A percentile compares a stretch with the other conserved stretches of the same genome.
Conservation (phyloP, 2,329 filamentous ascomycete species). For the Alternaria gaisen region DNA sequence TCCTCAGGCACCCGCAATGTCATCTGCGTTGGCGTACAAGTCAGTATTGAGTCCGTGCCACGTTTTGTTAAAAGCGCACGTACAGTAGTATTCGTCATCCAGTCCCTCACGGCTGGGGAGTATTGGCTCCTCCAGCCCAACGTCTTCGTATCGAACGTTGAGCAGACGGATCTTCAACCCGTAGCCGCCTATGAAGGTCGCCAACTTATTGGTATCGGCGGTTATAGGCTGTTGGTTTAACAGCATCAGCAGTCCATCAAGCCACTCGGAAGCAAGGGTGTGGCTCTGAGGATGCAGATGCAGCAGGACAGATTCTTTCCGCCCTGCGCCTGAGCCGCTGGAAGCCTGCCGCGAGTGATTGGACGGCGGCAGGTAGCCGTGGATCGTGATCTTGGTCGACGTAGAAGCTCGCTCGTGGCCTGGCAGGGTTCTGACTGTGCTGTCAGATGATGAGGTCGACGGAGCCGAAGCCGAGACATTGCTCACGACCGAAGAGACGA, state of each 20-base stretch:
- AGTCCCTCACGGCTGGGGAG: conserved; percentile 85
- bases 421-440: conserved; percentile 55
- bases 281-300: conserved; percentile 84
- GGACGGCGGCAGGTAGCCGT: conserved; percentile 68
- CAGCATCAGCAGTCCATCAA: conserved; percentile 94
- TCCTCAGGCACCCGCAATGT: conserved; percentile 17
- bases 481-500: conserved; percentile 91
- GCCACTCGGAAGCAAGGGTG: conserved; percentile 90
- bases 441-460: conserved; percentile 59
- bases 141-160: conserved; percentile 89
- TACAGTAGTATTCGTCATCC: conserved; percentile 94
- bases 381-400: conserved; percentile 90
- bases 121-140: conserved; percentile 71
- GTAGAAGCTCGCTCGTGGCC: conserved; percentile 45
- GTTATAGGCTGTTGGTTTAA: conserved; percentile 96
- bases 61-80: conserved; percentile 50
- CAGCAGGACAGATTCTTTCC: conserved; percentile 76
- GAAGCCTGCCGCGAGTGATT: conserved; percentile 41
- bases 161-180: conserved; percentile 90
- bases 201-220: conserved; percentile 90
- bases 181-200: conserved; percentile 86
- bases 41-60: conserved; percentile 2
- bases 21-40: conserved; percentile 10
- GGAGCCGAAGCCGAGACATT: conserved; percentile 77
- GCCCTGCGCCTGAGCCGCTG: conserved; percentile 41